Conservation (phyloP, 495 filamentous ascomycete species). For the Penicillium arizonense region DNA sequence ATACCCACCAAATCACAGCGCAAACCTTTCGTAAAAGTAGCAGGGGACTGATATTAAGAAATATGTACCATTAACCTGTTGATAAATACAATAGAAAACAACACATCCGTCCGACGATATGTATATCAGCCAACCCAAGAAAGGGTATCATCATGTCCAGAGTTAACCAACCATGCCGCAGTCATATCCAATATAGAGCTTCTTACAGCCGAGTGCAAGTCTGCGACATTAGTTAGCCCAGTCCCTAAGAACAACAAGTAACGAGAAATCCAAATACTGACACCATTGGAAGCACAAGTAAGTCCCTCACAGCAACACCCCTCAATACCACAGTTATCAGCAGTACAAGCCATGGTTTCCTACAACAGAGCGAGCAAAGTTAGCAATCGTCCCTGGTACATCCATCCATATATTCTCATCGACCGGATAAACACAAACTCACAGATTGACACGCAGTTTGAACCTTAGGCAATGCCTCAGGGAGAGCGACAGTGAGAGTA, state of each 20-base stretch:
- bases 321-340: neutral
- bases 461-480: slow-evolving; percentile 10
- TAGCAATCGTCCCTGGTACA: neutral
- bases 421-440: neutral
- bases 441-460: slow-evolving; percentile 1
- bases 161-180: neutral
- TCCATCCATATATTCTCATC: neutral
- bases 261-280: neutral
- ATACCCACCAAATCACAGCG: too few species aligned
- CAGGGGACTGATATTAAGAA: neutral
- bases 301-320: slow-evolving; percentile 9
- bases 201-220: neutral
- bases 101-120: neutral
- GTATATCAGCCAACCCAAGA: neutral
- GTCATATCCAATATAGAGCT: neutral
- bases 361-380: neutral
- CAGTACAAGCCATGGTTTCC: slow-evolving; percentile 2
- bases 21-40: too few species aligned
- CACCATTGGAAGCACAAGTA: slow-evolving; percentile 1
- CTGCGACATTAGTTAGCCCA: neutral
- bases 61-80: neutral
- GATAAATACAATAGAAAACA: neutral
- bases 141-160: neutral
- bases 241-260: neutral
- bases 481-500: slow-evolving; percentile 14